Conservation (phyloP, 768 basidiomycete species). For the Lactarius indigo region DNA sequence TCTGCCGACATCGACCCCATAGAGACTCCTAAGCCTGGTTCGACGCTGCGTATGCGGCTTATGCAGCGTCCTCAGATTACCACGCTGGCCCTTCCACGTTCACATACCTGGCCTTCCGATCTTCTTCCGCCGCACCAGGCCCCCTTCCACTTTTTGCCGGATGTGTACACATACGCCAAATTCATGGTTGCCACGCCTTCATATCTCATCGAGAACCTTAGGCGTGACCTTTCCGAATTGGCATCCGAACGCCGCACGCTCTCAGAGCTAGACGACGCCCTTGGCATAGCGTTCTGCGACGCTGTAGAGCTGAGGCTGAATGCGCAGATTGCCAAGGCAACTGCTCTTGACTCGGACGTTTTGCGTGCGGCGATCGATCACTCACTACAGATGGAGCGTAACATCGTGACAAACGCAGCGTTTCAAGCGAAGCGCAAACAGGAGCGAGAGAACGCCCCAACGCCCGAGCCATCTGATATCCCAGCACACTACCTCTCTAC, state of each 20-base stretch:
- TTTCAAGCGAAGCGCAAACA: slow-evolving; percentile 30
- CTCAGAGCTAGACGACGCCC: slow-evolving; percentile 63
- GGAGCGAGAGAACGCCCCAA: slow-evolving; percentile 26
- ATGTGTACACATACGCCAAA: slow-evolving; percentile 81
- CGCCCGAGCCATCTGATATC: slow-evolving; percentile 35
- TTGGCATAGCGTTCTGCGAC: slow-evolving; percentile 77
- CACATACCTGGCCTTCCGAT: slow-evolving; percentile 91
- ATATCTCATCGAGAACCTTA: slow-evolving; percentile 73
- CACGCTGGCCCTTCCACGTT: slow-evolving; percentile 90
- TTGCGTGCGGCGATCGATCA: slow-evolving; percentile 64
- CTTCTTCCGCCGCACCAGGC: slow-evolving; percentile 87
- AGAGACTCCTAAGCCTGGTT: slow-evolving; percentile 48
- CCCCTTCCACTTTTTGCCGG: slow-evolving; percentile 94
- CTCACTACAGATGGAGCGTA: slow-evolving; percentile 52
- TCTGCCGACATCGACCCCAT: slow-evolving; percentile 38
- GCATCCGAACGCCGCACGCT: slow-evolving; percentile 64
- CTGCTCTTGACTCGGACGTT: slow-evolving; percentile 66
- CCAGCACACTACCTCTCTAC: slow-evolving; percentile 59
- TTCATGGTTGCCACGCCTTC: slow-evolving; percentile 96
- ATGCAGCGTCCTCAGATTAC: slow-evolving; percentile 93
- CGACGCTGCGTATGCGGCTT: slow-evolving; percentile 76
- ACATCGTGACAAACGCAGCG: slow-evolving; percentile 43
- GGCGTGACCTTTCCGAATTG: slow-evolving; percentile 69
- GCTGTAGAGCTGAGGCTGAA: slow-evolving; percentile 71
- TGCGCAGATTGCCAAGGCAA: slow-evolving; percentile 76